Base-by-base conservation (phyloP, 805 yeast genomes). In the Yamadazyma nakazawae region DNA sequence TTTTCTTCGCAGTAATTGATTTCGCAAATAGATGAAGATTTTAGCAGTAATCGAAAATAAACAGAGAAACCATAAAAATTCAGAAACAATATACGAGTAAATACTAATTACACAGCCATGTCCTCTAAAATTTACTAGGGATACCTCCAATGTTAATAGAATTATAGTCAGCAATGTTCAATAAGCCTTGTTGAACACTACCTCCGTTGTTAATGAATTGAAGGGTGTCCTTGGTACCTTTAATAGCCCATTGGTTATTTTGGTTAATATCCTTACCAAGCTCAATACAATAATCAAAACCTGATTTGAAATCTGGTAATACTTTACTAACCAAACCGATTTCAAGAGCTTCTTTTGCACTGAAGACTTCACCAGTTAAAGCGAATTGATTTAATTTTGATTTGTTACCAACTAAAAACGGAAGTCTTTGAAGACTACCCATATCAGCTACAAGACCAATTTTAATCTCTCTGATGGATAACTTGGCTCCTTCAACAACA, bases 391-490 rank as follows among this genome's bases (percentile, higher is more conserved):
- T 75, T 50, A 84, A 64, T 66, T 79, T 71, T 5, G 88, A 81
- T 13, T 69, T 64, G 59, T 83, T 83, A 37, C 74, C 75, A 16
- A 76, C 75, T 1, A 82, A 47, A 16, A 59, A 57, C 5, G 88
- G 84, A 47, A 85, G 57, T 58, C 92, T 72, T 63, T 86, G 91
- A 48, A 86, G 68, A 1, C 87, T 75, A 4, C 95, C 95, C 57
- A 86, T 84, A 60, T 87, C 94, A 1, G 94, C 90, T 34, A 87
- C 77, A 59, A 87, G 72, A 2, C 92, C 94, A 45, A 86, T 72
- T 51, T 81, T 79, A 49, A 85, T 80, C 64, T 86, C 95, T 47
- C 84, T 78, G 47, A 87, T 77, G 36, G 85, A 74, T 52, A 84
- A 72, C 34, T 58, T 64, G 12, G 78, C 74, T 52, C 78, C 84